These are phyloP conservation scores for Mortierella sp. DNA, from an alignment of 371 early-diverging fungal genomes.

Conservation along the genomic window DNA sequence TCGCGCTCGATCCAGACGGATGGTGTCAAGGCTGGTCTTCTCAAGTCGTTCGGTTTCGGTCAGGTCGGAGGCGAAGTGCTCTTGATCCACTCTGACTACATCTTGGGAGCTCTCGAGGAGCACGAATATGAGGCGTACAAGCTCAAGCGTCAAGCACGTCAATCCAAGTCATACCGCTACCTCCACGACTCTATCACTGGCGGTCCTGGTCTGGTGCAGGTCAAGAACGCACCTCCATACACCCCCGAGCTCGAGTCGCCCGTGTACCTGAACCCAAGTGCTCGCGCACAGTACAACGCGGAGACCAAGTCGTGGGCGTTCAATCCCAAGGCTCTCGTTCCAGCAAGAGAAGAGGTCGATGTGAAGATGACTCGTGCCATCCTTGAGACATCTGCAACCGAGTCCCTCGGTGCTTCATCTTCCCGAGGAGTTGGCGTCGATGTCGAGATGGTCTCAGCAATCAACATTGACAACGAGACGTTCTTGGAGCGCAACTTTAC, in stretches of 20 bases:
- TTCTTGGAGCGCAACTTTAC: conserved; percentile 96
- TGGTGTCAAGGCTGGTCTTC: conserved; percentile 93
- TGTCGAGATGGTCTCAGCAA: conserved; percentile 86
- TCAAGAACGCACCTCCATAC: conserved; percentile 93
- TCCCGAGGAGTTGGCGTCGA: conserved; percentile 87
- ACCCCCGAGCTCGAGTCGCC: conserved; percentile 83
- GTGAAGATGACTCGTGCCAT: conserved; percentile 71
- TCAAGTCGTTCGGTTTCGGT: conserved; percentile 97
- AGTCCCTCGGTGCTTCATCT: conserved; percentile 37
- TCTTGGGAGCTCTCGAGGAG: conserved; percentile 83
- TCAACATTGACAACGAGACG: conserved; percentile 83
- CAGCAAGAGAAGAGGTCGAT: conserved; percentile 58
- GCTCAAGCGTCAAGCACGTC: conserved; percentile 77
- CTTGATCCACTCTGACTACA: conserved; percentile 92
- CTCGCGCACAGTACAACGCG: conserved; percentile 87
- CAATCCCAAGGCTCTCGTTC: conserved; percentile 58
- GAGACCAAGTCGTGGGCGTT: conserved; percentile 81
- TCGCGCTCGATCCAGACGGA: conserved; percentile 91
- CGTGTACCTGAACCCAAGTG: conserved; percentile 93
- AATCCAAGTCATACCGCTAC: conserved; percentile 90
- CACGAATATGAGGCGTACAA: conserved; percentile 79
- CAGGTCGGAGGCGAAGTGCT: conserved; percentile 96
- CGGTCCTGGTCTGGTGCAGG: conserved; percentile 84
- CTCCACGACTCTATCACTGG: conserved; percentile 94
- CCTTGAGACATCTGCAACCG: conserved; percentile 66